phyloP scores from a whole-genome alignment of 2,329 filamentous ascomycete genomes.

The Harringtonia lauricola region DNA sequence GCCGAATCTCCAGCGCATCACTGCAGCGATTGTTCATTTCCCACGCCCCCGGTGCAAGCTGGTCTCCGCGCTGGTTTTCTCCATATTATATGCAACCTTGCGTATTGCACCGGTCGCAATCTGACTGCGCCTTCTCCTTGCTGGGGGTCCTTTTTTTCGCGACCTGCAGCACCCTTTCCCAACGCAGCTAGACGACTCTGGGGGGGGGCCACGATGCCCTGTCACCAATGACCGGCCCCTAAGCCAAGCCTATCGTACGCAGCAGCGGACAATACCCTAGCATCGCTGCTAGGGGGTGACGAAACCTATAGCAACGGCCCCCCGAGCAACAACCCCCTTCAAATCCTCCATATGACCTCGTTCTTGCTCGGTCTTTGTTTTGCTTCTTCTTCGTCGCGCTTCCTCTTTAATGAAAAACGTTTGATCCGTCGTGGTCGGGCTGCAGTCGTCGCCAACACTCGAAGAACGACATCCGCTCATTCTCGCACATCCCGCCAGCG shows the following conservation, averaged over 20 bases:
- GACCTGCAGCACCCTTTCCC: too few relatives aligned
- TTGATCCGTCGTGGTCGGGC: constrained; percentile 29
- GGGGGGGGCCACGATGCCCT: constrained; percentile 7
- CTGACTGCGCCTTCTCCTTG: not conserved
- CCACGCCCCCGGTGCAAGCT: constrained; percentile 2
- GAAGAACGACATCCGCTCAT: constrained; percentile 26
- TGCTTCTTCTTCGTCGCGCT: constrained; percentile 31
- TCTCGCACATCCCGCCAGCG: constrained; percentile 19
- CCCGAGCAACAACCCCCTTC: not conserved
- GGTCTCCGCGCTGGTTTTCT: constrained; percentile 3
- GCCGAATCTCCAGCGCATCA: too few relatives aligned
- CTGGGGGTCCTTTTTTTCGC: too few relatives aligned
- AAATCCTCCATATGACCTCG: constrained; percentile 30
- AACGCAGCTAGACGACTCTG: constrained; percentile 11
- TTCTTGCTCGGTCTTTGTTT: constrained; percentile 36
- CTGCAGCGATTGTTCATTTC: constrained; percentile 5
- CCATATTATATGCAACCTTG: constrained; percentile 8
- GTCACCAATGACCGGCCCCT: constrained; percentile 9
- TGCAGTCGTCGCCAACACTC: constrained; percentile 26
- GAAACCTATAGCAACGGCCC: not conserved
- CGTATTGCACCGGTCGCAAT: not conserved
- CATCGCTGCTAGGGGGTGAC: too few relatives aligned
- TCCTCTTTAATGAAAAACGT: constrained; percentile 32
- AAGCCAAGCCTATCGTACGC: not conserved
- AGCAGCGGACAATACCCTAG: too few relatives aligned